Evolutionary conservation across 75 land plant genomes (phyloP).

Genomic region (Gnetum montanum): DNA sequence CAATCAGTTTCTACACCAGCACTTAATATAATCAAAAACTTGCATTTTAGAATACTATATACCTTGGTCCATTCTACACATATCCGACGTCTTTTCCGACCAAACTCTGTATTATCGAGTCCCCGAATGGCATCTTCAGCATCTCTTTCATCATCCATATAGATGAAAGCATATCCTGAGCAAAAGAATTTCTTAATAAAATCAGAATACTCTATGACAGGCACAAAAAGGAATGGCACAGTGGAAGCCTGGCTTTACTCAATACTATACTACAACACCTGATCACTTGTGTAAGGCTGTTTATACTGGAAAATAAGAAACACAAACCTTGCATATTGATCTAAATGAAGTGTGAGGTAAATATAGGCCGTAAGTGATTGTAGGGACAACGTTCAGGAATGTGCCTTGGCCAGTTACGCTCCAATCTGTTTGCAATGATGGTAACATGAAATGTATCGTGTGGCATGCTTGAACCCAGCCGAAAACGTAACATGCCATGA

Average conservation of each 20-base stretch:
- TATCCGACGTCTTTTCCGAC: conserved; percentile 61
- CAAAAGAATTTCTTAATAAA: background rate
- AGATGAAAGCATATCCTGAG: background rate
- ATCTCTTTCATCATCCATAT: conserved; percentile 70
- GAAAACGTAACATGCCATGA: conserved; percentile 22
- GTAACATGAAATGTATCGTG: conserved; percentile 12
- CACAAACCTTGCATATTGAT: conserved; percentile 49
- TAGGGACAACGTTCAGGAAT: conserved; percentile 23
- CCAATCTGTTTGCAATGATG: conserved; percentile 23
- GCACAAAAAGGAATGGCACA: background rate
- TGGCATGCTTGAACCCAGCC: conserved; percentile 15
- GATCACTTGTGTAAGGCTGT: background rate
- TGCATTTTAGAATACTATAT: too few species aligned
- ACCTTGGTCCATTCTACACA: conserved; percentile 98
- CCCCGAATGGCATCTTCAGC: conserved; percentile 83
- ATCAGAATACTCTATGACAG: background rate
- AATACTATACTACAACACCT: conserved; percentile 3
- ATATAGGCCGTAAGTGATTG: conserved; percentile 37
- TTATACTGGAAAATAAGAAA: conserved; percentile 10
- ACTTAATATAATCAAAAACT: too few species aligned
- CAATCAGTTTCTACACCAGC: too few species aligned
- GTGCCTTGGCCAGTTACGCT: conserved; percentile 12
- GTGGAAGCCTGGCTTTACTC: too few species aligned
- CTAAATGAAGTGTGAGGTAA: conserved; percentile 35
- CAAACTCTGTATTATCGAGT: conserved; percentile 72